Percentiles rank a stretch among this genome's conserved stretches.
These are phyloP conservation scores for Talaromyces piceae DNA, from an alignment of 2,329 filamentous ascomycete species.

Conservation along the genomic window DNA sequence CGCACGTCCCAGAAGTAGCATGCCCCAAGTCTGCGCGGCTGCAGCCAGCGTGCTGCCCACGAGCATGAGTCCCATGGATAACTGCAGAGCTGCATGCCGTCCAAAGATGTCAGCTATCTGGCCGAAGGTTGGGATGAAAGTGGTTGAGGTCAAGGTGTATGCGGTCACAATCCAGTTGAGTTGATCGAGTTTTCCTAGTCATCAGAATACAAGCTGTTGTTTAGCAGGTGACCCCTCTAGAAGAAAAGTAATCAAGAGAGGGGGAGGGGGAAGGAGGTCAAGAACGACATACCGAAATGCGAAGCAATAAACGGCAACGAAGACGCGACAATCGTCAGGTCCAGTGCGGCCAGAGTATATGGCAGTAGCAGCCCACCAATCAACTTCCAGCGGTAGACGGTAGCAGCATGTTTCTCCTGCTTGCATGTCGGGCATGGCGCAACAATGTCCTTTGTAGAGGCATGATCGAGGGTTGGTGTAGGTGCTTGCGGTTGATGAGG, in stretches of 20 bases:
- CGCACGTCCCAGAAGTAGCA: slow-evolving; percentile 56
- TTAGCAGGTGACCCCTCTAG: too few relatives aligned
- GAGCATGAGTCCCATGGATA: slow-evolving; percentile 50
- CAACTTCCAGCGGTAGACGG: slow-evolving; percentile 52
- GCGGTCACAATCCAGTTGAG: slow-evolving; percentile 64
- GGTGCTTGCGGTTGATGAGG: background rate
- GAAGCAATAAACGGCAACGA: slow-evolving; percentile 56
- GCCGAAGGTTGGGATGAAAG: slow-evolving; percentile 60
- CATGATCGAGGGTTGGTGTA: too few relatives aligned
- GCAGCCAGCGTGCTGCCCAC: slow-evolving; percentile 57
- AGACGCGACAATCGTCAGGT: slow-evolving; percentile 57
- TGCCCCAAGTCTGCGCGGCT: slow-evolving; percentile 47
- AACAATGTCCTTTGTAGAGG: background rate
- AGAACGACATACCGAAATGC: slow-evolving; percentile 48
- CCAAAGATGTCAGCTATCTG: slow-evolving; percentile 61
- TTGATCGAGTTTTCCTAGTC: slow-evolving; percentile 45
- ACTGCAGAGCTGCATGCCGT: slow-evolving; percentile 52
- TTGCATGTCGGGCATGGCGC: slow-evolving; percentile 17
- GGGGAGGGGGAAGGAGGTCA: background rate
- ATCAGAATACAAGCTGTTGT: too few relatives aligned
- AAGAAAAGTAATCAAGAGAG: too few relatives aligned
- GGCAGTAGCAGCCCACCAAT: slow-evolving; percentile 53
- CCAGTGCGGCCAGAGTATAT: slow-evolving; percentile 55
- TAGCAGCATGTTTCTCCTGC: slow-evolving; percentile 26
- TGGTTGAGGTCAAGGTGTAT: slow-evolving; percentile 60